Evolutionary conservation across 2,329 filamentous ascomycete species (phyloP), one percentile per base, ranked within the genome.

Genomic region (Malbranchea zuffiana): DNA sequence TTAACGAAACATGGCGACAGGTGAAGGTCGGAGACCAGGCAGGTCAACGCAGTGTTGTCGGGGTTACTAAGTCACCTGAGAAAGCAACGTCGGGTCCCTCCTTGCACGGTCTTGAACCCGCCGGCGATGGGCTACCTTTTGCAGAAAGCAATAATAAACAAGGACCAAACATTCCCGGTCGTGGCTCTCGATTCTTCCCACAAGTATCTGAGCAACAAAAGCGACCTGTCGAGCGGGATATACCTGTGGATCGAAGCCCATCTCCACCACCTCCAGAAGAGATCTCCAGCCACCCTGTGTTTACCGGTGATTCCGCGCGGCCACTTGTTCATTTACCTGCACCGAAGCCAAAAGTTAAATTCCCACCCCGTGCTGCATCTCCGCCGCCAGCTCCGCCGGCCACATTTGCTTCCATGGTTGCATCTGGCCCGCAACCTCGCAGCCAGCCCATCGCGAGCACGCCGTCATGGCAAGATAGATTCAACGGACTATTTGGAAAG

Each of bases 401-500:
- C 46, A 50, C 58, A 34, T 51, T 70, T 59, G 50, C 69, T 57
- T 57, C 57, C 26, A 54, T 61, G 60, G 54, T 54, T 44, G 53
- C 60, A 31, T 53, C 62, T 36, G 48, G 55, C 17, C 51, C 62
- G 23, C 56, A 61, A 16, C 48, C 53, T 35, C 54, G 66, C 24
- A 50, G 58, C 5, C 56, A 62, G 33, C 62, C 66, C 30, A 52
- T 66, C 41, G 57, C 66, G 34, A 67, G 60, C 42, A 62, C 62
- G 11, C 65, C 67, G 33, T 60, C 61, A 5, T 88, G 86, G 86
- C 85, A 93, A 57, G 79, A 82, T 49, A 78, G 78, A 50, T 86
- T 95, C 56, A 86, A 93, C 57, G 78, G 72, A 30, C 70, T 94
- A 29, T 68, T 78, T 47, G 75, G 75, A n/a, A 86, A 81, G 53